Percentiles rank a stretch among this genome's conserved stretches.
These are phyloP conservation scores for Rhizoctonia solani DNA, from an alignment of 1,284 basidiomycete genomes.

Conservation along the genomic window DNA sequence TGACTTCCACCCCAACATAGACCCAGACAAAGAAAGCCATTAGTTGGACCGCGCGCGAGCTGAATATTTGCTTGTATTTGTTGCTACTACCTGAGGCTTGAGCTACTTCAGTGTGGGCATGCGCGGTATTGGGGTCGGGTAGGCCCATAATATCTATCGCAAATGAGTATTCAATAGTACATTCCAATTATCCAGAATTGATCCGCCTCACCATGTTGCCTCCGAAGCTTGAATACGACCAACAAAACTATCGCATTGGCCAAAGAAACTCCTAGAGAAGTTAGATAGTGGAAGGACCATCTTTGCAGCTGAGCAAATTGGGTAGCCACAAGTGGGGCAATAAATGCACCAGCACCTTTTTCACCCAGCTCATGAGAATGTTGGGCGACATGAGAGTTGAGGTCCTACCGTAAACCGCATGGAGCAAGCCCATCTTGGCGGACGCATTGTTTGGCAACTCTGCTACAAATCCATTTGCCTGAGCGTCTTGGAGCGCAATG, in stretches of 20 bases:
- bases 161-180: background rate
- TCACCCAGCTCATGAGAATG: background rate
- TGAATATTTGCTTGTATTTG: slow-evolving; percentile 34
- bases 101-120: background rate
- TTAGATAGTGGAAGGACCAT: slow-evolving; percentile 70
- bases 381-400: background rate
- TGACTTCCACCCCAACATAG: slow-evolving; percentile 42
- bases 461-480: slow-evolving; percentile 61
- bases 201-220: slow-evolving; percentile 50
- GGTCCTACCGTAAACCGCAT: slow-evolving; percentile 55
- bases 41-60: slow-evolving; percentile 35
- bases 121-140: background rate
- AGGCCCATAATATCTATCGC: slow-evolving; percentile 14
- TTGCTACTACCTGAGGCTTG: slow-evolving; percentile 21
- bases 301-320: slow-evolving; percentile 56
- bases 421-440: slow-evolving; percentile 58
- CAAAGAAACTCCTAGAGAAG: slow-evolving; percentile 59
- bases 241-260: slow-evolving; percentile 52
- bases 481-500: slow-evolving; percentile 52
- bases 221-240: slow-evolving; percentile 58
- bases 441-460: slow-evolving; percentile 51
- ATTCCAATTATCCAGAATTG: background rate
- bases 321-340: slow-evolving; percentile 64
- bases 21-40: slow-evolving; percentile 40
- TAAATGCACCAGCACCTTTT: slow-evolving; percentile 54